phyloP scores from a whole-genome alignment of 2,329 filamentous ascomycete genomes.

The Ophiostoma himal-ulmi region DNA sequence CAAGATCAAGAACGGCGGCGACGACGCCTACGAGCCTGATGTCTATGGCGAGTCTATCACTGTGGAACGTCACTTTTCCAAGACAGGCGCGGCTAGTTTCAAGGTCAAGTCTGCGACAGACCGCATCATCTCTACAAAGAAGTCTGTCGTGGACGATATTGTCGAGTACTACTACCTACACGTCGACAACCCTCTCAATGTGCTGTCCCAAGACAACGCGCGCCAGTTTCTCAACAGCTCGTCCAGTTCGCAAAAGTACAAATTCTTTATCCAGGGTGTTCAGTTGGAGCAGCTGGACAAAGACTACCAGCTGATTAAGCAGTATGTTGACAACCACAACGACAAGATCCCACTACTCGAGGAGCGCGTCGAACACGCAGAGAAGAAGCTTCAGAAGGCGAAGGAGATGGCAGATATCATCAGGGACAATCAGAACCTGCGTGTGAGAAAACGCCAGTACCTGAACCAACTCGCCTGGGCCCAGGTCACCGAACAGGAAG shows the following conservation, averaged over 20 bases:
- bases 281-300: conserved; percentile 87
- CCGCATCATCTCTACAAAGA: conserved; percentile 72
- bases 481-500: conserved; percentile 74
- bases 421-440: conserved; percentile 60
- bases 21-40: conserved; percentile 75
- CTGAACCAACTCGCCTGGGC: conserved; percentile 74
- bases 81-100: conserved; percentile 69
- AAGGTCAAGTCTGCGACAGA: conserved; percentile 72
- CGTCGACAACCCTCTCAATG: conserved; percentile 94
- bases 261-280: conserved; percentile 91
- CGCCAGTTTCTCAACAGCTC: conserved; percentile 87
- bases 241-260: conserved; percentile 80
- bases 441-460: conserved; percentile 53
- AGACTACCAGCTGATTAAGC: conserved; percentile 79
- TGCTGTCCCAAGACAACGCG: conserved; percentile 91
- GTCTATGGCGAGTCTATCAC: conserved; percentile 79
- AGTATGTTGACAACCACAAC: conserved; percentile 68
- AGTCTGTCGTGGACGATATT: conserved; percentile 82
- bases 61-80: conserved; percentile 84
- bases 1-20: conserved; percentile 83
- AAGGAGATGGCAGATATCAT: conserved; percentile 59
- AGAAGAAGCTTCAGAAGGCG: conserved; percentile 46
- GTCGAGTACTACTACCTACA: conserved; percentile 89
- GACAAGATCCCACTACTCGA: conserved; percentile 55
- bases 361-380: conserved; percentile 56